Evolutionary conservation across 2,329 filamentous ascomycete species (phyloP), one percentile per base, ranked within the genome.

Genomic region (Nothomitra cinnamomea): DNA sequence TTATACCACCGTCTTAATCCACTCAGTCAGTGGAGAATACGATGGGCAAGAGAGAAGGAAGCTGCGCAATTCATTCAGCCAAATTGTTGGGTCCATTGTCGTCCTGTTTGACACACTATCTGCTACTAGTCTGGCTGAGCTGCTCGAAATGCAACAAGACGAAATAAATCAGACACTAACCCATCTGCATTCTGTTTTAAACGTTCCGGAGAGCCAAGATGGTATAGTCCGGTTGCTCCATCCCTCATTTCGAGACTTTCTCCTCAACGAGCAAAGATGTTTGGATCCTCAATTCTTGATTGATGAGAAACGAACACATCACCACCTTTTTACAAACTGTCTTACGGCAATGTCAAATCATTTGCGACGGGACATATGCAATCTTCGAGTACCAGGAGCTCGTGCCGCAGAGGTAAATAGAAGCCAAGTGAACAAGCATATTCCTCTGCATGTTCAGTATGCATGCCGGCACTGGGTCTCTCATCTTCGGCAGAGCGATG

Each of bases 381-480:
- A 54, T 3, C 53, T 69, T 0, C 15, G 50, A 15, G n/a, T 36
- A 15, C 64, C 61, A 41, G 65, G 62, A 22, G 63, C 40, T 32
- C 45, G 42, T 25, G 60, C 58, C 40, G 56, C 56, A 3, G 57
- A 61, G 5, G 56, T 67, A 15, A 55, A 61, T 28, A 50, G 48
- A 8, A 24, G 57, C 22, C 56, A 40, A 36, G 60, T 66, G 28
- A 58, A 58, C 24, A 54, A 41, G 43, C 58, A 7, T 57, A 56
- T 64, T 24, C 60, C 65, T 17, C 59, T 6, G 61, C 65, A 15
- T 22, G 69, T 12, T 59, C 59, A 63, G 54, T 74, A 73, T 60
- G 67, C 67, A 12, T 70, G 65, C 56, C 60, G 59, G 1, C 68
- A 70, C 56, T 72, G 67, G 68, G 58, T 61, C 0, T 54, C 63